Evolutionary conservation across 2,329 filamentous ascomycete genomes (phyloP).

Genomic region (Cladophialophora bantiana): DNA sequence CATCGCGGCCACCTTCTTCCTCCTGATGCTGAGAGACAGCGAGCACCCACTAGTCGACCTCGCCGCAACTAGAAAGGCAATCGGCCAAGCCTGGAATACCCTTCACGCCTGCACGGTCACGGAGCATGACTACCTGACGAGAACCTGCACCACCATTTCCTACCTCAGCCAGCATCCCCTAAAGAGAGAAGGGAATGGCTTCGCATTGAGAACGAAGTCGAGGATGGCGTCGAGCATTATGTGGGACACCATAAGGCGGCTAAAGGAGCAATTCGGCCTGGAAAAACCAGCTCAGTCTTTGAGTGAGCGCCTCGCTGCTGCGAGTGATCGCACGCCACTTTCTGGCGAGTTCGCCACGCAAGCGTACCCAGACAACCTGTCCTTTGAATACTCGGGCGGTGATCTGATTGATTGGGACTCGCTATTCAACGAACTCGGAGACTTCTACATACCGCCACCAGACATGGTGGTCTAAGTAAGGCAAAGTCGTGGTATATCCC

Average conservation of each 20-base stretch:
- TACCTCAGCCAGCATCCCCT: constrained; percentile 20
- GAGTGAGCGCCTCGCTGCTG: constrained; percentile 16
- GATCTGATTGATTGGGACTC: constrained; percentile 21
- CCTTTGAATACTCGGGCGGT: constrained; percentile 15
- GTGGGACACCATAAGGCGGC: constrained; percentile 22
- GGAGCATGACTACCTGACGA: constrained; percentile 20
- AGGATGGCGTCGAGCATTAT: constrained; percentile 22
- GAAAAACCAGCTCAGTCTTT: constrained; percentile 20
- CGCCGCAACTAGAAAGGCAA: constrained; percentile 16
- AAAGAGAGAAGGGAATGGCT: constrained; percentile 17
- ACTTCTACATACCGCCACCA: constrained; percentile 18
- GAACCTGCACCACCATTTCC: constrained; percentile 20
- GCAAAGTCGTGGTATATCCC: neutral
- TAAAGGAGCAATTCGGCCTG: constrained; percentile 19
- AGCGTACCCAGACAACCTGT: constrained; percentile 1
- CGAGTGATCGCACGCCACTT: constrained; percentile 6
- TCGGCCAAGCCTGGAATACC: constrained; percentile 19
- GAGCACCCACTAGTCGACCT: constrained; percentile 21
- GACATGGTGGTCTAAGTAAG: neutral
- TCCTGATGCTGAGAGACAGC: constrained; percentile 21
- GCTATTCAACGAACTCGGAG: constrained; percentile 15
- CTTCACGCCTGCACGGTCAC: constrained; percentile 17
- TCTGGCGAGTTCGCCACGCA: neutral
- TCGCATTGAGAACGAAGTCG: constrained; percentile 17
- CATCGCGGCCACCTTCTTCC: constrained; percentile 22